phyloP scores from a whole-genome alignment of 108 stramenopile species.

The Cyclotella cryptica region DNA sequence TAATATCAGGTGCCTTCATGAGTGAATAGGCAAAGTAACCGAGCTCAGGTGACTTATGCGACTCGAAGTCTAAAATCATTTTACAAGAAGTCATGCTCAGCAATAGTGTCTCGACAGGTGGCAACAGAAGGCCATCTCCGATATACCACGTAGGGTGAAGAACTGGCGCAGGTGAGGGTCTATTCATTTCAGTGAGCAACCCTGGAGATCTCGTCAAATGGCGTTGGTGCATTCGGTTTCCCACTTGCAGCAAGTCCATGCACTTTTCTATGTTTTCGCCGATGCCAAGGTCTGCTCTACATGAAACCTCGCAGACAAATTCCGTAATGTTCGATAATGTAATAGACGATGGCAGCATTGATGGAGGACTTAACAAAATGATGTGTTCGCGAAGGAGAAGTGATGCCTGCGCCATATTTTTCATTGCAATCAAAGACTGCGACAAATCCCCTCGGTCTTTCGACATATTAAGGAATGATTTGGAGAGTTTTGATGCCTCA shows the following conservation, averaged over 20 bases:
- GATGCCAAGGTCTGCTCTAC: constrained; percentile 72
- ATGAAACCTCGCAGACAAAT: constrained; percentile 59
- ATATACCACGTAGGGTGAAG: constrained; percentile 84
- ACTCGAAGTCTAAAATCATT: constrained; percentile 49
- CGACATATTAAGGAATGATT: constrained; percentile 12
- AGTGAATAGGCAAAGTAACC: background rate
- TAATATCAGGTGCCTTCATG: constrained; percentile 41
- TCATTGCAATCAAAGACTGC: constrained; percentile 50
- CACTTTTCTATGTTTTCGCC: constrained; percentile 72
- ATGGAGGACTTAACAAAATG: constrained; percentile 48
- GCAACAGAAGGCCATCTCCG: constrained; percentile 86
- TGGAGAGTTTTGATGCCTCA: constrained; percentile 39
- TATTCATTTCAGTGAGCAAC: constrained; percentile 10
- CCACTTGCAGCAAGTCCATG: constrained; percentile 37
- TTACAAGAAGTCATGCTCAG: constrained; percentile 60
- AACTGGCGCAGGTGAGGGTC: constrained; percentile 31
- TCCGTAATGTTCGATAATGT: constrained; percentile 62
- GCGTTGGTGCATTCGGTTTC: constrained; percentile 21
- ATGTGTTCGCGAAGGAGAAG: constrained; percentile 66
- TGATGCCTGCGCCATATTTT: constrained; percentile 54
- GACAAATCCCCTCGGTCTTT: constrained; percentile 18
- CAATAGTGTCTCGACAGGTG: constrained; percentile 62
- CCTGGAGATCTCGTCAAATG: background rate
- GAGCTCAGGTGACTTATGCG: background rate
- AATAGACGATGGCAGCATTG: constrained; percentile 43